Percentiles rank a stretch among this genome's conserved stretches.
phyloP scores from a whole-genome alignment of 208 protist species.

The Trypanosoma brucei region DNA sequence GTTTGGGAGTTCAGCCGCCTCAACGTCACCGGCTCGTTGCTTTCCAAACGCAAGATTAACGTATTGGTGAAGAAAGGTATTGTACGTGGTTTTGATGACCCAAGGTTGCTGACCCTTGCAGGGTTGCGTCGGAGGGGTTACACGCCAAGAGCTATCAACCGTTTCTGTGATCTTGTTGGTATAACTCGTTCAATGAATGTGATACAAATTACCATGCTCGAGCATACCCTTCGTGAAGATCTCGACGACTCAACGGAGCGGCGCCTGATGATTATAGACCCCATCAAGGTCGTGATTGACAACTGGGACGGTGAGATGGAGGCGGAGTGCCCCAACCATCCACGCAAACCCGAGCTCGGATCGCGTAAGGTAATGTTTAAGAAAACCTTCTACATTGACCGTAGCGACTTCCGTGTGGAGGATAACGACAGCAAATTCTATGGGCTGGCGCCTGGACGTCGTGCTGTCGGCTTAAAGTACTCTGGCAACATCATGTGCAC shows the following conservation, averaged over 20 bases:
- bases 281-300: constrained; percentile 94
- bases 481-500: constrained; percentile 81
- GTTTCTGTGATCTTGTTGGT: constrained; percentile 95
- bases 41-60: constrained; percentile 98
- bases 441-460: constrained; percentile 73
- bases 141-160: constrained; percentile 95
- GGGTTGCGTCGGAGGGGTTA: constrained; percentile 97
- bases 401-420: constrained; percentile 92
- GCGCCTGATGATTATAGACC: constrained; percentile 92
- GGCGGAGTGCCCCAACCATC: constrained; percentile 94
- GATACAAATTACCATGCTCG: constrained; percentile 93
- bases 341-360: constrained; percentile 79
- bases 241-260: constrained; percentile 90
- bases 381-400: constrained; percentile 96
- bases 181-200: constrained; percentile 91
- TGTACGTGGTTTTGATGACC: constrained; percentile 97
- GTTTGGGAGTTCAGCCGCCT: constrained; percentile 98
- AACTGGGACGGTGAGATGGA: constrained; percentile 88
- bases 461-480: constrained; percentile 87
- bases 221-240: constrained; percentile 93
- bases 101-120: constrained; percentile 94
- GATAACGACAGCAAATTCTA: constrained; percentile 88
- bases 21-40: constrained; percentile 96
- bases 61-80: constrained; percentile 93
- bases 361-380: constrained; percentile 86